Evolutionary conservation across 2,329 filamentous ascomycete species (phyloP), one percentile per base, ranked within the genome.

Genomic region (Xylaria sp.): DNA sequence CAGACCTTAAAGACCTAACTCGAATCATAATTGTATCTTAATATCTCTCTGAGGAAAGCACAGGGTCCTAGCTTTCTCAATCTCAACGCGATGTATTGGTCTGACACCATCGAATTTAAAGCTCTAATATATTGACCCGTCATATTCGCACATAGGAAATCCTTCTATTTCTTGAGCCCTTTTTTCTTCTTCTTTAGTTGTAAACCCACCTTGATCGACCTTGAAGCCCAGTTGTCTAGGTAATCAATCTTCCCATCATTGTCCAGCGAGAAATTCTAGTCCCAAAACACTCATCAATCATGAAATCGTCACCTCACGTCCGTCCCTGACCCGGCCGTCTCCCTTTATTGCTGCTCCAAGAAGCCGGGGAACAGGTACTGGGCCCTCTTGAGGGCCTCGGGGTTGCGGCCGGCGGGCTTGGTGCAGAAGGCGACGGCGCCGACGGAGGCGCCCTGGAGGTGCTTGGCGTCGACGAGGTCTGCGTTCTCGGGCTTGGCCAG

Each of bases 281-380:
- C 28, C 23, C 38, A 20, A 40, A 68, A 59, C n/a, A 4, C 15
- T 56, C 66, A 60, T 64, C 56, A 60, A 33, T 65, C 49, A 48
- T 65, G n/a, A 23, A 59, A 59, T 66, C 56, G 48, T 63, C 31
- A 42, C 63, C 23, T 2, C 56, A 49, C 1, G 3, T 31, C 46
- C 42, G 36, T 4, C 40, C 6, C 4, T 38, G 3, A 9, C 36
- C 10, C 4, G 7, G 23, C 6, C 3, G 17, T 10, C 7, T 23
- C 11, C 13, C 33, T 33, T 46, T 46, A 66, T 42, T 65, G 5
- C 59, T 58, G 1, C 59, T 66, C 62, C 17, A 87, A 93, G 79
- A 94, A 94, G 1, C 90, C 92, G 1, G 94, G 94, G 83, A 97
- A 98, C 66, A 99, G 82, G 85, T 92, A 99, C 76, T 91, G 87